phyloP scores from a whole-genome alignment of 257 asterid species.

The Solanum ossicruentum region DNA sequence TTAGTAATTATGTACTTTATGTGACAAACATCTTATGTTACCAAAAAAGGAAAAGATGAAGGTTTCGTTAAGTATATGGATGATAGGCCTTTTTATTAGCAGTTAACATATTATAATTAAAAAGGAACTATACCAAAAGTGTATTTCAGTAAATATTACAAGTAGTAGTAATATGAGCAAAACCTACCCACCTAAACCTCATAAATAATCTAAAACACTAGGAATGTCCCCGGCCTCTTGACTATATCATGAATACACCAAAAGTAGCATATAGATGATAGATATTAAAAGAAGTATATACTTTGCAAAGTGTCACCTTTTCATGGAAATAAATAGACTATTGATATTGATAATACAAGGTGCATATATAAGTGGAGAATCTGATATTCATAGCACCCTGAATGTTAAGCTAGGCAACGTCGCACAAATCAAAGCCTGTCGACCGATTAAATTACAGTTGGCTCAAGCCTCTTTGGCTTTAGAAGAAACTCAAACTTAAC shows the following conservation, averaged over 20 bases:
- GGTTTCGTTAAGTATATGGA: not conserved
- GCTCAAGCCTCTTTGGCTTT: not conserved
- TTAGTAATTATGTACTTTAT: not conserved
- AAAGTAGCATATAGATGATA: not conserved
- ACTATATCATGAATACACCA: not conserved
- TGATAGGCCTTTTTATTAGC: not conserved
- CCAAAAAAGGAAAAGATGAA: not conserved
- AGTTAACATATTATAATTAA: not conserved
- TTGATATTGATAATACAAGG: not conserved
- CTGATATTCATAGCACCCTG: not conserved
- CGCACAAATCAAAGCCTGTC: not conserved
- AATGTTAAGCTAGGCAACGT: not conserved
- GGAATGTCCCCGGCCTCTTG: not conserved
- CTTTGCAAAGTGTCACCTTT: not conserved
- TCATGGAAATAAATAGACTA: not conserved
- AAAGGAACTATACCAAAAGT: not conserved
- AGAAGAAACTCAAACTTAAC: not conserved
- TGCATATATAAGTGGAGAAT: not conserved
- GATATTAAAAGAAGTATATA: not conserved
- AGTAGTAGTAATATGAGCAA: not conserved
- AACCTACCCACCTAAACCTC: not conserved
- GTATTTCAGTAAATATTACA: not conserved
- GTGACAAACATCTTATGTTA: not conserved
- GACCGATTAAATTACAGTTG: not conserved
- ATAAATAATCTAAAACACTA: not conserved